Evolutionary conservation across 2,329 filamentous ascomycete species (phyloP).

Genomic region (Epichloe uncinata): DNA sequence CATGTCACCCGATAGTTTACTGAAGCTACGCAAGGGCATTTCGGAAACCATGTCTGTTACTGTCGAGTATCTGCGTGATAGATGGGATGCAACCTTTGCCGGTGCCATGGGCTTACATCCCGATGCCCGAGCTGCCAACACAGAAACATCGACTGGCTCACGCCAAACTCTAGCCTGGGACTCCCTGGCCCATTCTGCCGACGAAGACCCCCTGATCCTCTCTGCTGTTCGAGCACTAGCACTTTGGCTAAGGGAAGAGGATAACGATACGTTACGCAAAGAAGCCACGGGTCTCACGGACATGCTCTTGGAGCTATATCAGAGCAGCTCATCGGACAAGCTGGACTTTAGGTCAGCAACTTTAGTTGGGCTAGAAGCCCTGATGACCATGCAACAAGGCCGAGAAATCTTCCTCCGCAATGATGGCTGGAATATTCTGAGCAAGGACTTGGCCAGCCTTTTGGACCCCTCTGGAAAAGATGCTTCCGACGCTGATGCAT

Average conservation of each 20-base stretch:
- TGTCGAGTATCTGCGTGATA: conserved; percentile 53
- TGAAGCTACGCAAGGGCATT: conserved; percentile 47
- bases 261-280: conserved; percentile 42
- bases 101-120: conserved; percentile 49
- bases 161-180: conserved; percentile 45
- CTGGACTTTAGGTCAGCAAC: conserved; percentile 45
- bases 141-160: conserved; percentile 31
- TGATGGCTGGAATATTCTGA: conserved; percentile 40
- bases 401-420: conserved; percentile 34
- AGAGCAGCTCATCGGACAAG: conserved; percentile 16
- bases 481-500: conserved; percentile 17
- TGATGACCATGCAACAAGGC: conserved; percentile 36
- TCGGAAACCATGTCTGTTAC: conserved; percentile 49
- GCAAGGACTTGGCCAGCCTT: conserved; percentile 34
- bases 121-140: conserved; percentile 32
- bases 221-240: conserved; percentile 44
- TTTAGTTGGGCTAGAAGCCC: conserved; percentile 45
- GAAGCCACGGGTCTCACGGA: conserved; percentile 48
- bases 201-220: conserved; percentile 43
- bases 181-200: conserved; percentile 31
- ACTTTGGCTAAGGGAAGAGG: conserved; percentile 58
- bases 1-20: conserved; percentile 44
- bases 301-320: conserved; percentile 51
- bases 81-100: conserved; percentile 55
- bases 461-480: conserved; percentile 18